Base-by-base conservation (phyloP, 1,284 basidiomycete genomes). In the Malassezia yamatoensis region DNA sequence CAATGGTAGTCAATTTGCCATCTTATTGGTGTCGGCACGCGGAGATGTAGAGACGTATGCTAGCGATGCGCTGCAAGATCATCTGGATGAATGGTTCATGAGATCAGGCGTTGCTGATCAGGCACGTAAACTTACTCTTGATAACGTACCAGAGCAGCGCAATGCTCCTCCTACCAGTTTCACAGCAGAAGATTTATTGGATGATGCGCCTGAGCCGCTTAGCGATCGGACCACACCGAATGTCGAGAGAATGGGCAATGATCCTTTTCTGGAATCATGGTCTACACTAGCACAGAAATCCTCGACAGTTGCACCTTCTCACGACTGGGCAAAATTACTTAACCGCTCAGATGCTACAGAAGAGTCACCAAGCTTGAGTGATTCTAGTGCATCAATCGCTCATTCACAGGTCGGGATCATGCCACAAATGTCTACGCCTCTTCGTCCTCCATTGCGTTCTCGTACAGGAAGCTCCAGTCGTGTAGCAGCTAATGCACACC, bases 21-120 rank as follows among this genome's bases (percentile, higher is more conserved):
- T 81, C 58, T 67, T 80, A 49, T 79, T 77, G 74, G 78, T 81
- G 52, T 77, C 76, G 3, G 78, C 80, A 11, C 75, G 77, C 35
- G 79, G 79, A 8, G 77, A 80, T 57, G 77, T 79, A n/a, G 79
- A 81, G 63, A 76, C 77, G 21, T 80, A 78, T 63, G 79, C 79
- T 13, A 78, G 76, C 53, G 78, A 79, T 54, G 70, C 70, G 15
- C 59, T 72, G 1, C 69, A 70, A 38, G 51, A 49, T n/a, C 47
- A 63, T 6, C 44, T 72, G 5, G 68, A 70, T 18, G 62, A 65
- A 24, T 70, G 69, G 69, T 70, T 72, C 49, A 59, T 61, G 10
- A 60, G 63, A 29, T 65, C 68, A 7, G 70, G 68, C 8, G 69
- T 71, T 34, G 61, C 59, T 2, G 65, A 68, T 3, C 65, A 73